Conservation (phyloP, 352 stramenopile species). For the Phytopythium boreale region DNA sequence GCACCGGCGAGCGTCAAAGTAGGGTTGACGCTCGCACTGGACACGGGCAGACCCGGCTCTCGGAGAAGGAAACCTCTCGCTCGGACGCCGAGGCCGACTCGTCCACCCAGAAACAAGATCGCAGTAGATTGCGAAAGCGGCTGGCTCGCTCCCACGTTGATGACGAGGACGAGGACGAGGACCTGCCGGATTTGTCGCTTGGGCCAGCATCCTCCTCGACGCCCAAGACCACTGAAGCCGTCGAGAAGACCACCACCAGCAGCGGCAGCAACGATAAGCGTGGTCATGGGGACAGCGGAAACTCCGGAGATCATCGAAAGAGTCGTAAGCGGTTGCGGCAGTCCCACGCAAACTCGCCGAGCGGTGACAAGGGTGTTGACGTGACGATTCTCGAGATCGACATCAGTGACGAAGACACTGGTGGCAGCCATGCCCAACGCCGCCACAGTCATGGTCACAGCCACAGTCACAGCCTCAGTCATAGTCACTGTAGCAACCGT, state of each 20-base stretch:
- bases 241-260: constrained; percentile 4
- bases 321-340: constrained; percentile 20
- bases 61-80: neutral
- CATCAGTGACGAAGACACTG: constrained; percentile 5
- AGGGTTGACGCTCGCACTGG: neutral
- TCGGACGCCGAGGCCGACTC: neutral
- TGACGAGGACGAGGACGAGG: constrained; percentile 41
- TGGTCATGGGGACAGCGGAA: neutral
- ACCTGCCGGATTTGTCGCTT: constrained; percentile 31
- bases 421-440: neutral
- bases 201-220: neutral
- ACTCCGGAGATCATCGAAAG: constrained; percentile 9
- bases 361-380: constrained; percentile 16
- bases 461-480: neutral
- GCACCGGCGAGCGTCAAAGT: neutral
- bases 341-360: constrained; percentile 7
- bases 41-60: neutral
- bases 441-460: neutral
- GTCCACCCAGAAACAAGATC: neutral
- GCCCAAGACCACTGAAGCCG: constrained; percentile 5
- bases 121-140: constrained; percentile 25
- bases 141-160: constrained; percentile 50
- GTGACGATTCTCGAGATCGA: constrained; percentile 18
- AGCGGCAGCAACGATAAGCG: constrained; percentile 4
- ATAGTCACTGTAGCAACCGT: neutral